Evolutionary conservation across 1,284 basidiomycete genomes (phyloP).

Genomic region (Ustilago curta): DNA sequence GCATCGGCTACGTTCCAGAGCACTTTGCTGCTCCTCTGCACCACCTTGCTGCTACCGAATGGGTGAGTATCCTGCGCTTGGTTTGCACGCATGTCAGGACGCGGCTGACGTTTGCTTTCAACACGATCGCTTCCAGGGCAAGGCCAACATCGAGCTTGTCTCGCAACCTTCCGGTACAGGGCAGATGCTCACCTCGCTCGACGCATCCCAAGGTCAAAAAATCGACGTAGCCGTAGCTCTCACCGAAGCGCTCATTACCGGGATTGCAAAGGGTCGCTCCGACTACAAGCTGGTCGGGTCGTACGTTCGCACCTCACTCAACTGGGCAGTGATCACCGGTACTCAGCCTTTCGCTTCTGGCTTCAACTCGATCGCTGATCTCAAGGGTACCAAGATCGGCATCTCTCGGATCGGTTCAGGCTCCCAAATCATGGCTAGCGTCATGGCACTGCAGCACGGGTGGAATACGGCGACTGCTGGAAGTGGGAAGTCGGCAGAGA

Average conservation of each 20-base stretch:
- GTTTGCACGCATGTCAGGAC: background rate
- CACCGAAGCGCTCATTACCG: conserved; percentile 92
- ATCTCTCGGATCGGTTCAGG: conserved; percentile 90
- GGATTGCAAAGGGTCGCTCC: conserved; percentile 82
- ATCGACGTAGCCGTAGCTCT: conserved; percentile 77
- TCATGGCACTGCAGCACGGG: conserved; percentile 82
- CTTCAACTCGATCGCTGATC: conserved; percentile 80
- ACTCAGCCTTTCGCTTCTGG: conserved; percentile 72
- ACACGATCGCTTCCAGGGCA: conserved; percentile 29
- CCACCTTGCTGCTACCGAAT: conserved; percentile 55
- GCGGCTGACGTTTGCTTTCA: background rate
- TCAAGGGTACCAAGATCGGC: conserved; percentile 85
- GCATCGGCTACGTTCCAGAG: conserved; percentile 65
- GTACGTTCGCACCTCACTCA: conserved; percentile 76
- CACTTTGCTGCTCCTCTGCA: conserved; percentile 65
- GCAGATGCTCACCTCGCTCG: conserved; percentile 65
- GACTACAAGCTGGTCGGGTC: conserved; percentile 92
- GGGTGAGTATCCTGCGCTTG: conserved; percentile 34
- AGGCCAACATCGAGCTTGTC: conserved; percentile 57
- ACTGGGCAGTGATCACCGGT: conserved; percentile 85
- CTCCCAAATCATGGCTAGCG: conserved; percentile 92
- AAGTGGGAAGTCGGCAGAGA: conserved; percentile 10
- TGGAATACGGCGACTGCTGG: conserved; percentile 43
- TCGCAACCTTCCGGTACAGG: conserved; percentile 64
- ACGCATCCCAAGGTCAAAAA: conserved; percentile 48